phyloP scores from a whole-genome alignment of 306 rosid species.

The Cicer bijugum region DNA sequence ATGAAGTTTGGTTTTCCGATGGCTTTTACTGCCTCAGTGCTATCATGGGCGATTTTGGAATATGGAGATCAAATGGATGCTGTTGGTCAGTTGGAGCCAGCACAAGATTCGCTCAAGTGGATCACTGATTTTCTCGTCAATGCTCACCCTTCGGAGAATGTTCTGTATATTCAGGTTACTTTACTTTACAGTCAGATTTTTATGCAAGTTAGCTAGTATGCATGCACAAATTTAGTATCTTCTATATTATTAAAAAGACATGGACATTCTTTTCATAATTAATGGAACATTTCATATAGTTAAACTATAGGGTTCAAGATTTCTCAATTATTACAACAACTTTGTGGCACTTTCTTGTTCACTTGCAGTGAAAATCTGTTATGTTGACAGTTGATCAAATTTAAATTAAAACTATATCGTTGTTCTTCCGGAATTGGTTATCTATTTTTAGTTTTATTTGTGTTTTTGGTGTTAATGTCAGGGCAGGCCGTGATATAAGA shows the following conservation, averaged over 20 bases:
- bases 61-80: slow-evolving; percentile 89
- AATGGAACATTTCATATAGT: background rate
- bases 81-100: slow-evolving; percentile 72
- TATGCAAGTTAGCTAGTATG: slow-evolving; percentile 26
- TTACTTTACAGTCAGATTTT: slow-evolving; percentile 38
- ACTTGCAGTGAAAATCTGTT: background rate
- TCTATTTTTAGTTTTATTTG: slow-evolving; percentile 5
- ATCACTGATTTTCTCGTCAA: slow-evolving; percentile 87
- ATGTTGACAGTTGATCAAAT: slow-evolving; percentile 18
- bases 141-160: slow-evolving; percentile 79
- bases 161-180: slow-evolving; percentile 88
- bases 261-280: slow-evolving; percentile 20
- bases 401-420: slow-evolving; percentile 14
- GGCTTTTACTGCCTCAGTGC: slow-evolving; percentile 89
- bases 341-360: slow-evolving; percentile 8
- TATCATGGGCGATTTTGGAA: slow-evolving; percentile 94
- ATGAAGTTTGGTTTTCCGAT: slow-evolving; percentile 94
- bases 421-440: slow-evolving; percentile 23
- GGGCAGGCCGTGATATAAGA: slow-evolving; percentile 19
- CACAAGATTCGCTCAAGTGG: slow-evolving; percentile 81
- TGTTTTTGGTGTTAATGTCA: slow-evolving; percentile 18
- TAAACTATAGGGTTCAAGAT: background rate
- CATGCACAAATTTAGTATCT: slow-evolving; percentile 23
- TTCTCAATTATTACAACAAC: background rate
- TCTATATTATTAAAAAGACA: background rate